Evolutionary conservation across 192 early-diverging fungal species (phyloP).

Genomic region (Coemansia sp.): DNA sequence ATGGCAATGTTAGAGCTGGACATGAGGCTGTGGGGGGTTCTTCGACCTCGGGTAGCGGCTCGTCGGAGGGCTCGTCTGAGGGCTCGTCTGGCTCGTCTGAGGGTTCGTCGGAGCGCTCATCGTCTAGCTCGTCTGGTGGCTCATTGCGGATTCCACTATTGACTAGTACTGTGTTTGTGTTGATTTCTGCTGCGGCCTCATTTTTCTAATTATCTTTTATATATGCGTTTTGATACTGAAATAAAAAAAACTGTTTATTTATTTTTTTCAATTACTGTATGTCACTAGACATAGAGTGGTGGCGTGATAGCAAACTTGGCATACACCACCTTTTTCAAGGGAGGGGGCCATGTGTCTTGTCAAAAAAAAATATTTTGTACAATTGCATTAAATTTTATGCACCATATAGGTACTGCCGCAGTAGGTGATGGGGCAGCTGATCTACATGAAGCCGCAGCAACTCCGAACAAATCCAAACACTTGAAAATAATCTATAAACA

Average conservation of each 20-base stretch:
- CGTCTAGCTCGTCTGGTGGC: not conserved
- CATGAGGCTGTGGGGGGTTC: not conserved
- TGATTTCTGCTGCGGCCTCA: not conserved
- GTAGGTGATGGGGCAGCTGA: no score
- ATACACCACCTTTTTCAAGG: no score
- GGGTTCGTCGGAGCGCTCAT: not conserved
- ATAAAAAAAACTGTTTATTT: not conserved
- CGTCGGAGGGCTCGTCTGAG: not conserved
- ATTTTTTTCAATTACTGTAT: not conserved
- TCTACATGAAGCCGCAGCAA: no score
- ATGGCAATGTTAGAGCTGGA: constrained; percentile 27
- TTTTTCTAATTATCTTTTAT: constrained; percentile 1
- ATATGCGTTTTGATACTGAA: not conserved
- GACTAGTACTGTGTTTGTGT: not conserved
- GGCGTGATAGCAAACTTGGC: no score
- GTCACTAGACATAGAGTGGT: no score
- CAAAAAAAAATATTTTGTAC: no score
- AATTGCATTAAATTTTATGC: no score
- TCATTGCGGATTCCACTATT: not conserved
- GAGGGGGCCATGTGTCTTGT: no score
- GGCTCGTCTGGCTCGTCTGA: not conserved
- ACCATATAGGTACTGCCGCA: no score
- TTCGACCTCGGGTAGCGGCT: not conserved
- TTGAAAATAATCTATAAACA: no score
- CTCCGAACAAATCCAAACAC: no score